Base-by-base conservation (phyloP, 306 rosid species). In the Amphicarpaea edgeworthii region DNA sequence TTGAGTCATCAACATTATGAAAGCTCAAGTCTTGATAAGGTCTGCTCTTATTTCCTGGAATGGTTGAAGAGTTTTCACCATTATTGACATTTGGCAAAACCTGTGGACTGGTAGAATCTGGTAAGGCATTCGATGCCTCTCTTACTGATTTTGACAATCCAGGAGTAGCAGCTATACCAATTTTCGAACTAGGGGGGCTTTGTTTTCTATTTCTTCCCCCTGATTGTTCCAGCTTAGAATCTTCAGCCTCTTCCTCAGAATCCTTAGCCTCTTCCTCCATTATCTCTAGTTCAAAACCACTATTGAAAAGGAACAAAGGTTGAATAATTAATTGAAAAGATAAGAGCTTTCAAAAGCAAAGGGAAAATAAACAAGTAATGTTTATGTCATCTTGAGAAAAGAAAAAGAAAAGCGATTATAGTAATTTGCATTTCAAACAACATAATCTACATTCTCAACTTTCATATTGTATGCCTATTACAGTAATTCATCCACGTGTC, bases 181-280 rank as follows among this genome's bases (percentile, higher is more conserved):
- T 11, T 82, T 88, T 86, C 15, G 83, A 58, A 71, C 76, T 72
- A 26, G 24, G 55, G 57, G 96, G 90, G 78, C 88, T 86, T 76
- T 70, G 86, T 58, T 23, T 73, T 53, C 47, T 59, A 64, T 45
- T 80, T 70, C 72, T 77, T 68, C 75, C 87, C 28, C 64, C 85
- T 54, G 72, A 83, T 72, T 84, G 75, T 81, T 58, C 89, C 67
- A 74, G 50, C 77, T 58, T 49, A 41, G 82, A 58, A 81, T 80
- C 84, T 66, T 82, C 91, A 61, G 81, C 83, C 83, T 90, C 97
- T 16, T 88, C 98, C 61, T 95, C 97, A 71, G 97, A 95, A 87
- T 95, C 97, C 90, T 90, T 92, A 37, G 99, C 99, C 81, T 90
- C 96, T 64, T 82, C 92, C 73, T 24, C 92, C 88, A 80, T 54